These are phyloP conservation scores for Aureobasidium mangrovei DNA, from an alignment of 2,329 filamentous ascomycete genomes.

Conservation along the genomic window DNA sequence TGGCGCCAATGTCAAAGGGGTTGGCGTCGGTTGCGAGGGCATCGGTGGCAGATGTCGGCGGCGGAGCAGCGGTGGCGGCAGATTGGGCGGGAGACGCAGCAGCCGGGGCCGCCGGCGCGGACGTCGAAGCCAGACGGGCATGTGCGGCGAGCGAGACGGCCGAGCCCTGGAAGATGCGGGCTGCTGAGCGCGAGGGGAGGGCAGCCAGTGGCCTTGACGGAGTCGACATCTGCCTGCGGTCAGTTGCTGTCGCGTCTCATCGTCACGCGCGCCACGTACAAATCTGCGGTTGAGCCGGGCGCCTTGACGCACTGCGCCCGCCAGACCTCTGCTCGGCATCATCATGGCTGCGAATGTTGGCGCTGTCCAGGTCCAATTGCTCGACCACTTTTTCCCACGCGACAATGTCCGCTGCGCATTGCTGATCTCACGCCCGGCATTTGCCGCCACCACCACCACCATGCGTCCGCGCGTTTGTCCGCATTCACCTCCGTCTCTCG, in stretches of 20 bases:
- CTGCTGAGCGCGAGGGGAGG: neutral
- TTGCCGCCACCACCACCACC: neutral
- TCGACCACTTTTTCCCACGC: constrained; percentile 9
- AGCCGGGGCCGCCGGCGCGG: neutral
- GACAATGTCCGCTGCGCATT: neutral
- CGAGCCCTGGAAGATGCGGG: constrained; percentile 1
- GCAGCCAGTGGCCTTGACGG: neutral
- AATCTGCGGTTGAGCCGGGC: constrained; percentile 11
- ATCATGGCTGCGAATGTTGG: constrained; percentile 8
- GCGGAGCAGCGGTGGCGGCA: constrained; percentile 4
- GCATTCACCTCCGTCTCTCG: constrained; percentile 1
- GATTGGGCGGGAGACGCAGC: neutral
- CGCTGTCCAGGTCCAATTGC: neutral
- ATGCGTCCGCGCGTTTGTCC: neutral
- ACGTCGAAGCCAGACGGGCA: constrained; percentile 15
- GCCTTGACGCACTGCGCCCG: constrained; percentile 10
- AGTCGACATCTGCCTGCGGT: constrained; percentile 6
- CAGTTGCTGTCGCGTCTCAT: neutral
- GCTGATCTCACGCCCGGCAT: neutral
- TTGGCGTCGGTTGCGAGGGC: constrained; percentile 1
- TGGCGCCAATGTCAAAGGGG: constrained; percentile 2
- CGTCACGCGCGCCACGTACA: neutral
- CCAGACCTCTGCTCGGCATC: constrained; percentile 15
- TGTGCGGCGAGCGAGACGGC: constrained; percentile 13
- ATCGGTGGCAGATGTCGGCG: constrained; percentile 2